Conservation (phyloP, 1,284 basidiomycete genomes). For the Naganishia cerealis region DNA sequence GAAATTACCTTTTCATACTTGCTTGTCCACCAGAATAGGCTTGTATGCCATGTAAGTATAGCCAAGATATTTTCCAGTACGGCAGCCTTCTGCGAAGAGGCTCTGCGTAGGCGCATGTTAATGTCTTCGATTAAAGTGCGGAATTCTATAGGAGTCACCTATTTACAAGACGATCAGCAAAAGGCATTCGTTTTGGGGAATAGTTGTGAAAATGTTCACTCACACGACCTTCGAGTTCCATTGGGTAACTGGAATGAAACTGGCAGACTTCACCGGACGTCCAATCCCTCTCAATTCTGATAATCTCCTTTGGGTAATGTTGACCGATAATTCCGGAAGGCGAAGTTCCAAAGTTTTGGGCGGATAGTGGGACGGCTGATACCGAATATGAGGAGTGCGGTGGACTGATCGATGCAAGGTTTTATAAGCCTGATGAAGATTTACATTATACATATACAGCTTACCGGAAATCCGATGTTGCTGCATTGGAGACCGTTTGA, state of each 20-base stretch:
- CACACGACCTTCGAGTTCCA: slow-evolving; percentile 56
- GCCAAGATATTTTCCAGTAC: slow-evolving; percentile 55
- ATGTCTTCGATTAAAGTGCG: slow-evolving; percentile 50
- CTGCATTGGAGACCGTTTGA: neutral
- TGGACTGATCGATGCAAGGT: slow-evolving; percentile 1
- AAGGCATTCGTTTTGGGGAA: neutral
- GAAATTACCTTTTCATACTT: slow-evolving; percentile 55
- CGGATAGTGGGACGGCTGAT: slow-evolving; percentile 23
- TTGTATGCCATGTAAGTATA: slow-evolving; percentile 54
- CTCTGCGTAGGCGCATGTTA: slow-evolving; percentile 51
- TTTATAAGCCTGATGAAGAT: neutral
- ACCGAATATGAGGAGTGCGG: slow-evolving; percentile 34
- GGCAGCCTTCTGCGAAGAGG: slow-evolving; percentile 52
- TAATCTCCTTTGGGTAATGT: slow-evolving; percentile 52
- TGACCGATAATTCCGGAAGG: slow-evolving; percentile 45
- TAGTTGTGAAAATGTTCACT: slow-evolving; percentile 27
- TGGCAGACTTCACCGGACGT: slow-evolving; percentile 53
- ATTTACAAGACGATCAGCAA: neutral
- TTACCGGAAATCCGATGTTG: neutral
- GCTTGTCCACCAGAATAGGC: slow-evolving; percentile 48
- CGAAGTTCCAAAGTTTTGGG: slow-evolving; percentile 40
- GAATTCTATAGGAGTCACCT: slow-evolving; percentile 52
- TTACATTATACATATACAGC: neutral
- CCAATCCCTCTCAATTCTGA: slow-evolving; percentile 57
- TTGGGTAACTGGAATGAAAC: slow-evolving; percentile 54